A percentile compares a stretch with the other conserved stretches of the same genome.
Evolutionary conservation across 1,284 basidiomycete genomes (phyloP).

Genomic region (Trametes hirsuta): DNA sequence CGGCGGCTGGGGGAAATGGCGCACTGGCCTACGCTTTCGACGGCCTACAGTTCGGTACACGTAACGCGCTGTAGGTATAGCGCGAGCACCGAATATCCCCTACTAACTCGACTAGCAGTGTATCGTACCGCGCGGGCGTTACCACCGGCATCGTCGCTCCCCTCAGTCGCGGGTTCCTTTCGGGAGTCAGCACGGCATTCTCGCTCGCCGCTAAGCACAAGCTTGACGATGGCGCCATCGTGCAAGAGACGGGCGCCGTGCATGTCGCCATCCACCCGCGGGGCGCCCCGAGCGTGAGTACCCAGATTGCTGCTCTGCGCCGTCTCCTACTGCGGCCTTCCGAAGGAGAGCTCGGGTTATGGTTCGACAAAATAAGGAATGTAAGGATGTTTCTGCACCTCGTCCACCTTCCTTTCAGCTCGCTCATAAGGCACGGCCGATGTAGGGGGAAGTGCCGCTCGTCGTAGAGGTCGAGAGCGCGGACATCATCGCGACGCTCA

Average conservation of each 20-base stretch:
- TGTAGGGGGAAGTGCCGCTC: constrained; percentile 52
- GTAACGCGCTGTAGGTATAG: constrained; percentile 48
- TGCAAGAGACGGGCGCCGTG: constrained; percentile 69
- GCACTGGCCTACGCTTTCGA: constrained; percentile 51
- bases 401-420: neutral
- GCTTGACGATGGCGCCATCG: constrained; percentile 66
- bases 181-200: constrained; percentile 72
- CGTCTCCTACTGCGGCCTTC: constrained; percentile 50
- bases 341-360: constrained; percentile 45
- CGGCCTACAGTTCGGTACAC: constrained; percentile 53
- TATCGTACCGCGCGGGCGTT: constrained; percentile 62
- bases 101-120: constrained; percentile 36
- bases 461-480: constrained; percentile 74
- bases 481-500: constrained; percentile 72
- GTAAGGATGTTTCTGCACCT: constrained; percentile 35
- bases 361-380: constrained; percentile 57
- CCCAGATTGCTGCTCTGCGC: constrained; percentile 71
- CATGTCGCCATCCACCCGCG: constrained; percentile 63
- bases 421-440: neutral
- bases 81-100: neutral
- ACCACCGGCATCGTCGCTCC: constrained; percentile 64
- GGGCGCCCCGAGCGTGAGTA: constrained; percentile 58
- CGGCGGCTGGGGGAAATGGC: constrained; percentile 36
- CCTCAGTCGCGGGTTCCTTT: constrained; percentile 56
- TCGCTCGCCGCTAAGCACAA: constrained; percentile 64